Evolutionary conservation across 108 stramenopile genomes (phyloP), one percentile per base, ranked within the genome.

Genomic region (Fistulifera pelliculosa): DNA sequence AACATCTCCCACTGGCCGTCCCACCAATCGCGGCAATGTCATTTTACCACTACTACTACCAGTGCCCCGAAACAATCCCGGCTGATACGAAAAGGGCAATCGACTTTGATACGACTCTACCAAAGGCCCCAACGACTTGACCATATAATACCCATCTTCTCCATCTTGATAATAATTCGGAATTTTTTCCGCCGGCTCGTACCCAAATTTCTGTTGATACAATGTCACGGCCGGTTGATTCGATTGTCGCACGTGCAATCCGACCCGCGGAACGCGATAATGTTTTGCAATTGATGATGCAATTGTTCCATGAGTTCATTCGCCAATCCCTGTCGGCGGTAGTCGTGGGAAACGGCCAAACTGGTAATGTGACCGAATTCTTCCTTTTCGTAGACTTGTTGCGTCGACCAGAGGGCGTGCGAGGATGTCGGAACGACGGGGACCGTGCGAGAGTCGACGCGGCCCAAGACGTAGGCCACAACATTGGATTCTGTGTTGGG

Each of bases 141-240:
- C 71, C 93, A 94, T 94, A 47, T 84, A 84, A 66, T 82, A 94
- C 6, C 85, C 93, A 74, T 88, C 88, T 69, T 94, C 93, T 25
- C 93, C 88, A 68, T 94, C 93, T 53, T 85, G 80, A 65, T 94
- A 94, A 66, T 94, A 94, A 25, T 41, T 17, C 10, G 76, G 76
- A 56, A 93, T 87, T 21, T 80, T 70, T 44, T 77, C 70, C 0
- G 60, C 70, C 25, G 86, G 79, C 43, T 74, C 64, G 52, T 94
- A 94, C 10, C 83, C 88, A 63, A 69, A 38, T 44, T 64, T 66
- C 16, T 75, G 61, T 10, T 74, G 53, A 56, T 94, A 94, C 41
- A 94, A 58, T 26, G 58, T 62, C 4, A 69, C 78, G 0, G 93
- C 93, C 1, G 83, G 84, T 27, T 55, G 16, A 56, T 94, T 94